Conservation (phyloP, 1,284 basidiomycete genomes). For the Ustilago shanxiensis region DNA sequence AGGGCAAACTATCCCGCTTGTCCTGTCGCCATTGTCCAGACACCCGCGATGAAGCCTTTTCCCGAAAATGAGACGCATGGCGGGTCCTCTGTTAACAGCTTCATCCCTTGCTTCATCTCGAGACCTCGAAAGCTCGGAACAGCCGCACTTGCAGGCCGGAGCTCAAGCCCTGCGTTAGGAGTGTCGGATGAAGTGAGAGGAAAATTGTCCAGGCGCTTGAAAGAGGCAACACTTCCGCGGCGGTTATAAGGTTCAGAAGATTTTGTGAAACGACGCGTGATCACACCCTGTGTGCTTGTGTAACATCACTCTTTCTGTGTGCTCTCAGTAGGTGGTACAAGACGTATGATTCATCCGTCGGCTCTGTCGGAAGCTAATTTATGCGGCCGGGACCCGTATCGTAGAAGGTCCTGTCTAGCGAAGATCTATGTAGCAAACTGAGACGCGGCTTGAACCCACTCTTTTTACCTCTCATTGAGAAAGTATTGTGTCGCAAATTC, state of each 20-base stretch:
- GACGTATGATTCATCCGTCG: background rate
- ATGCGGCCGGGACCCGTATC: background rate
- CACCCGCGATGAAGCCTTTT: slow-evolving; percentile 1
- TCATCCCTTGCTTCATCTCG: background rate
- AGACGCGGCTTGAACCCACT: background rate
- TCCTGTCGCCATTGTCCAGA: background rate
- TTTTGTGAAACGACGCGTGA: slow-evolving; percentile 8
- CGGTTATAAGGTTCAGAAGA: background rate
- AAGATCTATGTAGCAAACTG: background rate
- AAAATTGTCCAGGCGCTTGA: background rate
- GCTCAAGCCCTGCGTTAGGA: background rate
- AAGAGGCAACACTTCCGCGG: background rate
- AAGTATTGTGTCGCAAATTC: background rate
- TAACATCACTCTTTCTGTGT: background rate
- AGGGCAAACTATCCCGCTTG: background rate
- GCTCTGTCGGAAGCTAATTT: background rate
- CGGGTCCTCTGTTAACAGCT: background rate
- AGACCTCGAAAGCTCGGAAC: background rate
- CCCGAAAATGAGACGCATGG: background rate
- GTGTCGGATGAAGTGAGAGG: background rate
- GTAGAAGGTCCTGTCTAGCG: background rate
- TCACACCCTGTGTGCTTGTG: slow-evolving; percentile 14
- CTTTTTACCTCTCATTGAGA: background rate
- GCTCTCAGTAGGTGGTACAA: background rate
- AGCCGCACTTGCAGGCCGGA: background rate